A percentile compares a stretch with the other conserved stretches of the same genome.
Evolutionary conservation across 345 rosid genomes (phyloP).

Genomic region (Stellera chamaejasme): DNA sequence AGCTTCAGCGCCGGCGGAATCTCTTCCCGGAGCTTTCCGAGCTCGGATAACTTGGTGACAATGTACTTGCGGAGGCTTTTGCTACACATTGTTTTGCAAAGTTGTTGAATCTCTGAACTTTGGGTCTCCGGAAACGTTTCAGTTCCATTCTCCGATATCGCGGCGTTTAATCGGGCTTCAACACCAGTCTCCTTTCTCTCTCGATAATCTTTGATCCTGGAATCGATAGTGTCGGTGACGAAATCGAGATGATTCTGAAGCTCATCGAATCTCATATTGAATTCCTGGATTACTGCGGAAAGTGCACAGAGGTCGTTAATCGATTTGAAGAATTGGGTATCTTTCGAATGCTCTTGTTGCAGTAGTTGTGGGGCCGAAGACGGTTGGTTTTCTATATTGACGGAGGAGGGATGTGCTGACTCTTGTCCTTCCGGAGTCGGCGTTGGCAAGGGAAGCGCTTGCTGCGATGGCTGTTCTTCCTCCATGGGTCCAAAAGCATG

Average conservation of each 20-base stretch:
- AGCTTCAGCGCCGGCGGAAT: slow-evolving; percentile 43
- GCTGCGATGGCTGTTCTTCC: slow-evolving; percentile 2
- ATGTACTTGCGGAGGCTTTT: slow-evolving; percentile 49
- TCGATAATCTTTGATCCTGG: slow-evolving; percentile 16
- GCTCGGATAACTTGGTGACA: slow-evolving; percentile 22
- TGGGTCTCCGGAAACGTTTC: slow-evolving; percentile 4
- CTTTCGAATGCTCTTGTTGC: slow-evolving; percentile 5
- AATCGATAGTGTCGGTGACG: slow-evolving; percentile 32
- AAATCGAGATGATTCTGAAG: slow-evolving; percentile 41
- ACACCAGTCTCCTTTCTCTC: background rate
- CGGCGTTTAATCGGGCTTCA: background rate
- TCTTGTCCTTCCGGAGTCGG: background rate
- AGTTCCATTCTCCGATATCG: background rate
- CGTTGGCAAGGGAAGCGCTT: background rate
- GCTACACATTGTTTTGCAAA: slow-evolving; percentile 40
- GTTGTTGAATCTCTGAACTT: slow-evolving; percentile 23
- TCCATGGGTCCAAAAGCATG: background rate
- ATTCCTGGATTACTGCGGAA: slow-evolving; percentile 30
- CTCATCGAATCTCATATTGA: slow-evolving; percentile 41
- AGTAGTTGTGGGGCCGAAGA: background rate
- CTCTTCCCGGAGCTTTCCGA: slow-evolving; percentile 35
- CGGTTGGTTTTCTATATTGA: background rate
- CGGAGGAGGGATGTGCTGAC: background rate
- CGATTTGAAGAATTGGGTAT: slow-evolving; percentile 28
- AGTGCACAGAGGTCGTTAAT: slow-evolving; percentile 26